Percentiles rank a stretch among this genome's conserved stretches.
phyloP scores from a whole-genome alignment of 108 stramenopile genomes.

The Stephanodiscus triporus region DNA sequence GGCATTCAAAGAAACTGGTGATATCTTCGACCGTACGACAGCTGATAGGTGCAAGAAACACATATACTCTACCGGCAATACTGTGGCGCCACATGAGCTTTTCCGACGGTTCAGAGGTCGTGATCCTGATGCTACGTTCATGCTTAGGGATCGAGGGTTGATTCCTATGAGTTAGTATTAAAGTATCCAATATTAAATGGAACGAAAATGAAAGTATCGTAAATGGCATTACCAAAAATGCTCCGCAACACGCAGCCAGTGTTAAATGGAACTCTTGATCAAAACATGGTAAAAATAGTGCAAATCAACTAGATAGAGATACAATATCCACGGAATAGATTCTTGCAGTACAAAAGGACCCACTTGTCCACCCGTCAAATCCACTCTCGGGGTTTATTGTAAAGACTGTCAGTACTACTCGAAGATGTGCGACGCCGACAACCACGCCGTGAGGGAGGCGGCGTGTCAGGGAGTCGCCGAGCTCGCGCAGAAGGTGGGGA shows the following conservation, averaged over 20 bases:
- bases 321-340: no score
- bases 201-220: no score
- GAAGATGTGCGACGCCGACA: conserved; percentile 91
- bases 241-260: no score
- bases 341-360: no score
- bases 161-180: background rate
- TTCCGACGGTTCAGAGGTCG: conserved; percentile 75
- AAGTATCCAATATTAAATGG: no score
- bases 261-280: no score
- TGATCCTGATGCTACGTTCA: conserved; percentile 73
- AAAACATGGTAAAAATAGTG: no score
- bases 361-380: no score
- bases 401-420: conserved; percentile 93
- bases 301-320: no score
- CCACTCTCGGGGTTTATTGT: no score
- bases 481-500: conserved; percentile 86
- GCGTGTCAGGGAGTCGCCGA: conserved; percentile 97
- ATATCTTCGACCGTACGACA: conserved; percentile 62
- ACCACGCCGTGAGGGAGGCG: conserved; percentile 95
- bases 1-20: conserved; percentile 75
- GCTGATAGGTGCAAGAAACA: conserved; percentile 61
- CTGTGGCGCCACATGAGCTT: conserved; percentile 75
- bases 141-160: conserved; percentile 71
- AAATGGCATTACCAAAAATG: no score
- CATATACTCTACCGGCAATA: conserved; percentile 79